These are phyloP conservation scores for Multifurca ochricompacta DNA, from an alignment of 768 basidiomycete genomes.

Conservation along the genomic window DNA sequence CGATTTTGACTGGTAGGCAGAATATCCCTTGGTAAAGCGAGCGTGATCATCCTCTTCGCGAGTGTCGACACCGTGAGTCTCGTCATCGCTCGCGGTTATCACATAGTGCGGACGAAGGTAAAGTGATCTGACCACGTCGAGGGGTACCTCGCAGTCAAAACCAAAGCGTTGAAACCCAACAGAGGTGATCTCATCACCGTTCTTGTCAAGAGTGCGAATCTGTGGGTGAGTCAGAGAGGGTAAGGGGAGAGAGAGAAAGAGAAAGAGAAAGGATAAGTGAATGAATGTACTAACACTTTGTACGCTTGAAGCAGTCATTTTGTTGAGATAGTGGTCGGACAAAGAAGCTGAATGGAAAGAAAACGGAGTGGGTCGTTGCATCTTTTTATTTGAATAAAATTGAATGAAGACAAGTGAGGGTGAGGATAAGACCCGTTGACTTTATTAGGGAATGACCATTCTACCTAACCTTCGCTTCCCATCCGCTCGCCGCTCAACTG, in stretches of 20 bases:
- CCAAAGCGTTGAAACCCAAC: constrained; percentile 86
- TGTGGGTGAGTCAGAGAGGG: constrained; percentile 24
- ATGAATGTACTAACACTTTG: constrained; percentile 2
- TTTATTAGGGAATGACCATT: too few species aligned
- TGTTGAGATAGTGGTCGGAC: constrained; percentile 1
- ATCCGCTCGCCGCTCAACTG: too few species aligned
- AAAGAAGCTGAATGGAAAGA: neutral
- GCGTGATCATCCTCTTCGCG: constrained; percentile 42
- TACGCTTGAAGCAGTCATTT: constrained; percentile 13
- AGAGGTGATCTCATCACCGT: constrained; percentile 62
- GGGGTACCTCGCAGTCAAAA: constrained; percentile 77
- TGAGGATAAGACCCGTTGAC: too few species aligned
- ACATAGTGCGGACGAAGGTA: constrained; percentile 82
- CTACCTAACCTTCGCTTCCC: too few species aligned
- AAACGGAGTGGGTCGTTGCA: neutral
- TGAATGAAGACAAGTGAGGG: too few species aligned
- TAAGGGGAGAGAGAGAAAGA: neutral
- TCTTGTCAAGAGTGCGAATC: constrained; percentile 64
- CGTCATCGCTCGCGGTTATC: constrained; percentile 31
- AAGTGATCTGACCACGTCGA: constrained; percentile 77
- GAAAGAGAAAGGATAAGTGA: neutral
- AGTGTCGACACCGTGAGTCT: constrained; percentile 27
- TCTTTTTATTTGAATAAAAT: neutral
- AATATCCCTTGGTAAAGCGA: constrained; percentile 41
- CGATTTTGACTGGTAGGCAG: constrained; percentile 70